These are phyloP conservation scores for Talaromyces wortmannii DNA, from an alignment of 495 filamentous ascomycete species.

Conservation along the genomic window DNA sequence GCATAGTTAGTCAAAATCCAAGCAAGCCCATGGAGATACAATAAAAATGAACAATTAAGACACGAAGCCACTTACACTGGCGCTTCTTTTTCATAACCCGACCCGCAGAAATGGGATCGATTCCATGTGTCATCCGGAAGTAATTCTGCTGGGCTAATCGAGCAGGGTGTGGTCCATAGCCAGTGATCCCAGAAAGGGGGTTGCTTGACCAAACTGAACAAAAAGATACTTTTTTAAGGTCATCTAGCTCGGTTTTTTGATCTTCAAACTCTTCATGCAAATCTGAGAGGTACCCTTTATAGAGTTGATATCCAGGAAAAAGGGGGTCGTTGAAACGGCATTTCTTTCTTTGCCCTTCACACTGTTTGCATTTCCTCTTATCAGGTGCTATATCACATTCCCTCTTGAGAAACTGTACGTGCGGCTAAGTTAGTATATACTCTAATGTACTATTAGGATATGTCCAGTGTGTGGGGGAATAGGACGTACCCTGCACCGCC, in stretches of 20 bases:
- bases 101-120: not conserved
- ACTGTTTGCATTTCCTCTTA: not conserved
- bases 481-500: too few species aligned
- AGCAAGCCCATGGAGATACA: not conserved
- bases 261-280: not conserved
- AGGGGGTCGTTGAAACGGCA: not conserved
- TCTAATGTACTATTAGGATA: too few species aligned
- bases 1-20: too few species aligned
- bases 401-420: too few species aligned
- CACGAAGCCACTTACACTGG: not conserved
- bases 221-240: not conserved
- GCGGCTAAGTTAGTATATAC: too few species aligned
- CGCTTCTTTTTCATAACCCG: not conserved
- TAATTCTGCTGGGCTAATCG: not conserved
- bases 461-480: too few species aligned
- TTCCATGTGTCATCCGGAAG: not conserved
- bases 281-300: not conserved
- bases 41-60: not conserved
- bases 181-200: slow-evolving; percentile 3
- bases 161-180: slow-evolving; percentile 1
- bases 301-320: too few species aligned
- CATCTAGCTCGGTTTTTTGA: not conserved
- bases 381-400: not conserved
- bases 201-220: not conserved
- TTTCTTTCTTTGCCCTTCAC: too few species aligned